Percentiles rank a stretch among this genome's conserved stretches.
phyloP scores from a whole-genome alignment of 306 rosid species.

The Prunus mongolica region DNA sequence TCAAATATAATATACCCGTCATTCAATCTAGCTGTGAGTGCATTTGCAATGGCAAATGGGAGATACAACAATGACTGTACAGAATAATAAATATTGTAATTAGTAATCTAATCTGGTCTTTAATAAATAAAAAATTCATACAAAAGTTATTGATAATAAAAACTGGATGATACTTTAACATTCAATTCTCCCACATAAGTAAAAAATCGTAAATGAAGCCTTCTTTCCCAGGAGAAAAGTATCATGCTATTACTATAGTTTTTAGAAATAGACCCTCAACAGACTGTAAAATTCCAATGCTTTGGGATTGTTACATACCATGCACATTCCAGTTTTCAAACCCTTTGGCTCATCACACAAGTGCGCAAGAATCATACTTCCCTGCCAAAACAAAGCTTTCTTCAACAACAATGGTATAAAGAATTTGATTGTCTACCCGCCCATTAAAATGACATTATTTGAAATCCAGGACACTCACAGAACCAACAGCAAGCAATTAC shows the following conservation, averaged over 20 bases:
- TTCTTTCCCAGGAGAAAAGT: neutral
- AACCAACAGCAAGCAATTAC: neutral
- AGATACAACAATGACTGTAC: slow-evolving; percentile 78
- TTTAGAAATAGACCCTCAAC: neutral
- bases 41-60: slow-evolving; percentile 87
- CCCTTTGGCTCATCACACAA: slow-evolving; percentile 98
- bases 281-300: neutral
- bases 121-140: neutral
- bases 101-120: neutral
- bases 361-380: slow-evolving; percentile 93
- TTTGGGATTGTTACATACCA: slow-evolving; percentile 47
- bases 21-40: slow-evolving; percentile 69
- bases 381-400: slow-evolving; percentile 56
- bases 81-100: slow-evolving; percentile 4
- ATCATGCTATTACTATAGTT: neutral
- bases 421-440: neutral
- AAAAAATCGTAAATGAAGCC: neutral
- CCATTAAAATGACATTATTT: neutral
- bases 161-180: neutral
- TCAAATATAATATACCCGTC: slow-evolving; percentile 65
- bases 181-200: neutral
- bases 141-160: neutral
- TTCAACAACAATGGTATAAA: slow-evolving; percentile 13
- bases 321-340: slow-evolving; percentile 98
- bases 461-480: neutral